Evolutionary conservation across 805 yeast species (phyloP).

Genomic region (Saccharomycopsis olivae): DNA sequence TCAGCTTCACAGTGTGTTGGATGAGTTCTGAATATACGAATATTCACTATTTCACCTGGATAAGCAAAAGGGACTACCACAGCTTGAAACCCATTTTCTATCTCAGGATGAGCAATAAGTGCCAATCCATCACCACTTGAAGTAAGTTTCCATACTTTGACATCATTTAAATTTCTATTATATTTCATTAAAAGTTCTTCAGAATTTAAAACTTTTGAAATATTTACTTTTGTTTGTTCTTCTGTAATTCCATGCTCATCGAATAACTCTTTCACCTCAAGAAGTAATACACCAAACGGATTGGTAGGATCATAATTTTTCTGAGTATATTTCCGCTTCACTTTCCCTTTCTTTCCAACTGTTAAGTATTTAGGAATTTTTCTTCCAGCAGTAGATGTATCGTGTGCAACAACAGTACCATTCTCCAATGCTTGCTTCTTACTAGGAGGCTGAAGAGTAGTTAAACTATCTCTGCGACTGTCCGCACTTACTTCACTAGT

Average conservation of each 20-base stretch:
- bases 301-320: conserved; percentile 66
- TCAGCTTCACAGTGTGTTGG: conserved; percentile 70
- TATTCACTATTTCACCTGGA: conserved; percentile 71
- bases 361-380: conserved; percentile 22
- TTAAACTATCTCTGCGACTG: neutral
- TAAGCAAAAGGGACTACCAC: conserved; percentile 78
- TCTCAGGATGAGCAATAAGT: conserved; percentile 47
- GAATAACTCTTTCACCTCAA: conserved; percentile 58
- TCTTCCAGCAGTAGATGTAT: conserved; percentile 28
- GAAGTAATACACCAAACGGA: conserved; percentile 67
- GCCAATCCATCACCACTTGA: conserved; percentile 89
- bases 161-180: conserved; percentile 50
- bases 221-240: conserved; percentile 51
- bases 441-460: neutral
- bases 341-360: conserved; percentile 23
- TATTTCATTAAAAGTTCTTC: conserved; percentile 32
- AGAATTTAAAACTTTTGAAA: conserved; percentile 54
- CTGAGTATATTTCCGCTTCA: conserved; percentile 45
- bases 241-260: conserved; percentile 30
- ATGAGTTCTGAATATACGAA: conserved; percentile 70
- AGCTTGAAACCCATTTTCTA: conserved; percentile 37
- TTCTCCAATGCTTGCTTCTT: conserved; percentile 4
- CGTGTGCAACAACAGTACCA: neutral
- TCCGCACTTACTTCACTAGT: neutral
- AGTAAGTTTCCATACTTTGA: conserved; percentile 45